These are phyloP conservation scores for Solanum aculeatissimum DNA, from an alignment of 305 asterid species.

Conservation along the genomic window DNA sequence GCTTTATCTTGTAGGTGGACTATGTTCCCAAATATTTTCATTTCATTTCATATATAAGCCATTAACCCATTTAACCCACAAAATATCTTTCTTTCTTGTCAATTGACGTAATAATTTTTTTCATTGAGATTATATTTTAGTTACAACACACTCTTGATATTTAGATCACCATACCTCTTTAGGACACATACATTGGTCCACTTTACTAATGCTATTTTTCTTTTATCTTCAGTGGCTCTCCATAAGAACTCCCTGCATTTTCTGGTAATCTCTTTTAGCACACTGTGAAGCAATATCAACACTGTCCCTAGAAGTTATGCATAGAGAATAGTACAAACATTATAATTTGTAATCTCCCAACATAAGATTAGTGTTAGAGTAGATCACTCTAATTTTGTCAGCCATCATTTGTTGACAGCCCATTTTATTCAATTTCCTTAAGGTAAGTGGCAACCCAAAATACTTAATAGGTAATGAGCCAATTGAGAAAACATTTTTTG, in stretches of 20 bases:
- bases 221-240: not conserved
- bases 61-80: not conserved
- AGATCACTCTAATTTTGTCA: not conserved
- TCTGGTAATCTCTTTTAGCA: not conserved
- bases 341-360: not conserved
- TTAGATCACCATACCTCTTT: not conserved
- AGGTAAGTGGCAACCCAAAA: not conserved
- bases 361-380: not conserved
- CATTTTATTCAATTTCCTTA: not conserved
- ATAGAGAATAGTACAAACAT: not conserved
- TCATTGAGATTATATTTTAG: not conserved
- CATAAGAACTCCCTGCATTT: not conserved
- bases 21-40: not conserved
- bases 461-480: too few relatives aligned
- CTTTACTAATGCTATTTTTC: not conserved
- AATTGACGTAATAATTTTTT: not conserved
- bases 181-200: not conserved
- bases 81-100: not conserved
- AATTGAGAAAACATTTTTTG: too few relatives aligned
- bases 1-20: not conserved
- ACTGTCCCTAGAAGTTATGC: not conserved
- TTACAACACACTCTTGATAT: not conserved
- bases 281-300: not conserved
- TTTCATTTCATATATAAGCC: not conserved
- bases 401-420: not conserved